These are phyloP conservation scores for Boletus pseudo-olivaceus DNA, from an alignment of 768 basidiomycete genomes.

Conservation along the genomic window DNA sequence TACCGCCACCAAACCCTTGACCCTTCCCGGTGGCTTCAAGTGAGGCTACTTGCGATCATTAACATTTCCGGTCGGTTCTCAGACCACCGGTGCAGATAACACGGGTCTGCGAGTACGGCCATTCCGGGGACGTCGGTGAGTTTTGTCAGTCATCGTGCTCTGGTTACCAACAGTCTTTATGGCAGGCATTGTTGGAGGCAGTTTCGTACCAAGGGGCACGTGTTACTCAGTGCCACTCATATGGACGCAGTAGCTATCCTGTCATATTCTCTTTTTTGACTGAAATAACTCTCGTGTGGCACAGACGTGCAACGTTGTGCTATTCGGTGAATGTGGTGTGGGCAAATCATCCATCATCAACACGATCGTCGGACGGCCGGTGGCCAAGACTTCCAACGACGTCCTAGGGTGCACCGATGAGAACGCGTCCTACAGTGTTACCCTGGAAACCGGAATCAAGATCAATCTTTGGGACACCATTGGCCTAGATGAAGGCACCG, in stretches of 20 bases:
- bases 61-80: neutral
- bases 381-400: constrained; percentile 28
- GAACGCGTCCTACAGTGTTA: constrained; percentile 14
- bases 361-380: constrained; percentile 24
- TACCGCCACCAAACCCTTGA: constrained; percentile 1
- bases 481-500: constrained; percentile 32
- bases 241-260: constrained; percentile 9
- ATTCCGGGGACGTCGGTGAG: neutral
- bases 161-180: neutral
- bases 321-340: constrained; percentile 34
- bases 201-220: neutral
- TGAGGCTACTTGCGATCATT: neutral
- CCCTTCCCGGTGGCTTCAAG: too few species aligned
- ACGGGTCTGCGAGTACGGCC: neutral
- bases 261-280: neutral
- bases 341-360: constrained; percentile 43
- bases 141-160: constrained; percentile 1
- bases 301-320: constrained; percentile 31
- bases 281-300: neutral
- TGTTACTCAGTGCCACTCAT: neutral
- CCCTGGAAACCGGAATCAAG: constrained; percentile 12
- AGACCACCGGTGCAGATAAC: neutral
- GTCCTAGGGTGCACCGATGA: constrained; percentile 29
- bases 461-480: constrained; percentile 34
- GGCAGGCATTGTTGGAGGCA: neutral